Evolutionary conservation across 768 basidiomycete genomes (phyloP).

Genomic region (Collybiopsis confluens): DNA sequence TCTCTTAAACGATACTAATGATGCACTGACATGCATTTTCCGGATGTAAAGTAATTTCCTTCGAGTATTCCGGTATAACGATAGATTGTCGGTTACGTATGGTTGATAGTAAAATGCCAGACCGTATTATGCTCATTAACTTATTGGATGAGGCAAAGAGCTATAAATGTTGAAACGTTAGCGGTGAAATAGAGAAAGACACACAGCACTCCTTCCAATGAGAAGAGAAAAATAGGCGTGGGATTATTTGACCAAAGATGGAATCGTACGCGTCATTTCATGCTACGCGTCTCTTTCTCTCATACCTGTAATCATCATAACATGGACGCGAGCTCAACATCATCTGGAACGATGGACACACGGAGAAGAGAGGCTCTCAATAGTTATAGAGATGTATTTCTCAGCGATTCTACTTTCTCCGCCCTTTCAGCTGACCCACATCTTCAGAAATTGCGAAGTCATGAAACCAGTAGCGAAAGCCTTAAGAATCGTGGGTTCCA

Average conservation of each 20-base stretch:
- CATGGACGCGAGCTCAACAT: constrained; percentile 51
- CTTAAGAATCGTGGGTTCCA: constrained; percentile 79
- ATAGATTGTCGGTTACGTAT: no score
- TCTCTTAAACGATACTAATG: not conserved
- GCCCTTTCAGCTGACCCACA: constrained; percentile 9
- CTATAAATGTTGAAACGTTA: no score
- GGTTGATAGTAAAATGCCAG: no score
- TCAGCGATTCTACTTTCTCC: not conserved
- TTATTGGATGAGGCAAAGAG: no score
- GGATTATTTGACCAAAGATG: not conserved
- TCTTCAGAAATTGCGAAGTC: constrained; percentile 86
- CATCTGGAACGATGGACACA: constrained; percentile 61
- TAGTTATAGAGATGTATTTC: constrained; percentile 64
- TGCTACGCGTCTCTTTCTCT: constrained; percentile 5
- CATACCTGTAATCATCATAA: constrained; percentile 9
- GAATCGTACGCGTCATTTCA: constrained; percentile 37
- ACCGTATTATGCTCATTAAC: no score
- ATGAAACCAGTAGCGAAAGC: constrained; percentile 81
- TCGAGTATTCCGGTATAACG: no score
- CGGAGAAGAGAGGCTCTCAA: constrained; percentile 71
- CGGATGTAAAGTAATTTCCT: no score
- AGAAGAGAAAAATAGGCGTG: no score
- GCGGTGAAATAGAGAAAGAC: no score
- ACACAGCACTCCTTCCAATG: no score
- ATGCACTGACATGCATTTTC: no score